Evolutionary conservation across 306 rosid species (phyloP).

Genomic region (Quercus parvula): DNA sequence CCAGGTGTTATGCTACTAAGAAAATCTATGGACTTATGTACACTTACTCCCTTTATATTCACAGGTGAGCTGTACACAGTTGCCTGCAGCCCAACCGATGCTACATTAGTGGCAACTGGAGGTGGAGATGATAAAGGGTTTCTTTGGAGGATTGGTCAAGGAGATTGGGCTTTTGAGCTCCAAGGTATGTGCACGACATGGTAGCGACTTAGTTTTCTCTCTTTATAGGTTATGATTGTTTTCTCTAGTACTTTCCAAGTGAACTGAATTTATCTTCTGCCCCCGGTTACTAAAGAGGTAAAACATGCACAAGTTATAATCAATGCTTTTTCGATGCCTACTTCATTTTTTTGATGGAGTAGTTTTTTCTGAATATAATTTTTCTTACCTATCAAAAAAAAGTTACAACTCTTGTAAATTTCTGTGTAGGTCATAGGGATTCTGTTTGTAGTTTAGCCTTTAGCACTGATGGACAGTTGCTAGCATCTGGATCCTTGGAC

Average conservation of each 20-base stretch:
- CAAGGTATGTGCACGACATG: conserved; percentile 40
- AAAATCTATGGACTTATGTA: conserved; percentile 2
- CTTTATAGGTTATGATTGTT: not conserved
- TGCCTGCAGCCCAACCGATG: conserved; percentile 77
- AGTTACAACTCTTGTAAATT: not conserved
- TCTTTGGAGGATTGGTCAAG: conserved; percentile 79
- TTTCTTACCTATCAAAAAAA: no score
- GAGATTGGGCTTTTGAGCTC: conserved; percentile 86
- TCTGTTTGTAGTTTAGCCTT: conserved; percentile 73
- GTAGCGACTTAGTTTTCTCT: conserved; percentile 2
- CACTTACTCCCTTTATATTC: conserved; percentile 16
- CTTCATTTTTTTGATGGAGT: not conserved
- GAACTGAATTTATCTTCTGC: not conserved
- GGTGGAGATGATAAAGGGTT: conserved; percentile 86
- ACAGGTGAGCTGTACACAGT: conserved; percentile 77
- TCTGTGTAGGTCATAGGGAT: conserved; percentile 67
- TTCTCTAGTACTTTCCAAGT: not conserved
- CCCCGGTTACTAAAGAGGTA: not conserved
- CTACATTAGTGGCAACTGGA: conserved; percentile 76
- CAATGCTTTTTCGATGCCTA: conserved; percentile 3
- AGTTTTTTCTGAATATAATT: no score
- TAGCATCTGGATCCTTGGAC: conserved; percentile 81
- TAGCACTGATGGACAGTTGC: conserved; percentile 73
- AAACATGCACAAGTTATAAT: conserved; percentile 1
- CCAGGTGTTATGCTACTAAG: not conserved